Percentiles rank a stretch among this genome's conserved stretches.
Conservation (phyloP, 352 stramenopile genomes). For the Globisporangium uncinulatum region DNA sequence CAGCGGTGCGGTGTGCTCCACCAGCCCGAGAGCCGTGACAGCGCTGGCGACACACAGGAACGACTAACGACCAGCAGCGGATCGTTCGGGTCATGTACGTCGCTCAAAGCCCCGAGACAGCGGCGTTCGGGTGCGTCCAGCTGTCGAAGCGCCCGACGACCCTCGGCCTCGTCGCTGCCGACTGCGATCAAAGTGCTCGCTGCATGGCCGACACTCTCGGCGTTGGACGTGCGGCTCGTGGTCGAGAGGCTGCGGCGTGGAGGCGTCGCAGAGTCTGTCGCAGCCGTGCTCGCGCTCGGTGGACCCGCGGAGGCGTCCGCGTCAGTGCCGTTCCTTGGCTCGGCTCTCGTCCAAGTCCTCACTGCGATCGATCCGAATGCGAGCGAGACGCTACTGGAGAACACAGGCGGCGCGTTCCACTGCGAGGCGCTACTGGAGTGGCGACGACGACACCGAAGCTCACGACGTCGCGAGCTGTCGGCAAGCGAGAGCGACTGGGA, state of each 20-base stretch:
- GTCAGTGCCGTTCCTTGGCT: conserved; percentile 21
- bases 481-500: conserved; percentile 1
- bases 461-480: conserved; percentile 5
- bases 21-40: conserved; percentile 1
- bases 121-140: conserved; percentile 1
- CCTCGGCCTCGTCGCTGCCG: neutral
- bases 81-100: conserved; percentile 31
- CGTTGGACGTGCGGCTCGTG: conserved; percentile 22
- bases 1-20: conserved; percentile 21
- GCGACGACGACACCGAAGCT: conserved; percentile 15
- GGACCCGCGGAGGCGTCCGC: neutral
- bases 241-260: conserved; percentile 34
- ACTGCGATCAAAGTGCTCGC: conserved; percentile 50
- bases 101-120: conserved; percentile 28
- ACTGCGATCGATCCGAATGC: conserved; percentile 31
- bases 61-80: neutral
- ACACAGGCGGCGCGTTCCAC: conserved; percentile 38
- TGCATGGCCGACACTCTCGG: conserved; percentile 20
- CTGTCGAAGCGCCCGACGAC: conserved; percentile 1
- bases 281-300: conserved; percentile 19
- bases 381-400: conserved; percentile 34
- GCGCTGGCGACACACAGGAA: neutral
- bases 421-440: conserved; percentile 47
- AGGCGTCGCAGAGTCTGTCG: conserved; percentile 26
- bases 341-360: conserved; percentile 36